Evolutionary conservation across 1,284 basidiomycete genomes (phyloP), one percentile per base, ranked within the genome.

Genomic region (Ustilago trichophora): DNA sequence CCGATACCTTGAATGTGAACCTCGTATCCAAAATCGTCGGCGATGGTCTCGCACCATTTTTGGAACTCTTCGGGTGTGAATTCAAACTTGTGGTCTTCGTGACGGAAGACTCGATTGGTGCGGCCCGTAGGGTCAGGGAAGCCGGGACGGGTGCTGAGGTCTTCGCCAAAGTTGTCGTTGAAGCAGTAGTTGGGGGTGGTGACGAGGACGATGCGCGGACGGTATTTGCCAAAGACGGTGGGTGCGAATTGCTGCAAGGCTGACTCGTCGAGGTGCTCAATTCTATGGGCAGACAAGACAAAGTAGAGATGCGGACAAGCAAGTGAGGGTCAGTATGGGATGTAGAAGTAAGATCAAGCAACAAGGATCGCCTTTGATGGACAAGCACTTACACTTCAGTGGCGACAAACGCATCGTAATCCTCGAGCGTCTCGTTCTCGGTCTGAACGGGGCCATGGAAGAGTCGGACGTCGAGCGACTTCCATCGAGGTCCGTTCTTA

Each of bases 171-270:
- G 36, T 91, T 89, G 16, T 86, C 85, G 75, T 97, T 97, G 85
- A 92, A 98, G 24, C 86, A 88, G 82, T 90, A 93, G 13, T 90
- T 92, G 0, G 93, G 93, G 0, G 94, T 97, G 0, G 93, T 95
- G 68, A 97, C 82, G 32, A 98, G 85, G 34, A 95, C 84, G 43
- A 90, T 76, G 32, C 86, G 85, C 1, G 94, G 93, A 47, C 88
- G 87, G 77, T 96, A 97, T 15, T 88, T 85, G 0, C 92, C 92
- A 32, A 97, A 86, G 8, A 95, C 83, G 49, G 90, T 84, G 11
- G 91, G 90, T 4, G 89, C 88, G 74, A 94, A 92, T n/a, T 86
- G 84, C 6, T 86, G 84, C n/a, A 96, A 85, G 10, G 90, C 83
- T 13, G 86, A 80, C 2, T 88, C 86, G 11, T 88, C 85, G 52